Evolutionary conservation across 257 asterid species (phyloP).

Genomic region (Solanum etuberosum): DNA sequence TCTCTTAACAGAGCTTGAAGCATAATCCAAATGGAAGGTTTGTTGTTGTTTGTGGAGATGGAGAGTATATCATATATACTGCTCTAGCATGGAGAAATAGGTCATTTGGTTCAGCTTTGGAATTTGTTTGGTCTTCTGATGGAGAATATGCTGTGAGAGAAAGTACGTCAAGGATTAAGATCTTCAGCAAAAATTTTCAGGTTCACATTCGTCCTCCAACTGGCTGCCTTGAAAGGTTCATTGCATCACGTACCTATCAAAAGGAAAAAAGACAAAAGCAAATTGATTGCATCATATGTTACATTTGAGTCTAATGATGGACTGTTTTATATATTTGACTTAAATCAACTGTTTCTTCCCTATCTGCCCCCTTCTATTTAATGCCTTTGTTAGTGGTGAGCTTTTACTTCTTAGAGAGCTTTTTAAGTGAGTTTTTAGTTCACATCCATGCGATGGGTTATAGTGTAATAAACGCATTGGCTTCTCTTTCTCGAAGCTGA

Average conservation of each 20-base stretch:
- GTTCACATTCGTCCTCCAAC: slow-evolving; percentile 21
- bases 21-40: slow-evolving; percentile 99
- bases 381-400: not conserved
- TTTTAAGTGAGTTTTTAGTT: not conserved
- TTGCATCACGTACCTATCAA: not conserved
- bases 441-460: not conserved
- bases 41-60: slow-evolving; percentile 98
- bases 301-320: not conserved
- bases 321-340: not conserved
- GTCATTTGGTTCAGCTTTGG: slow-evolving; percentile 94
- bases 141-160: slow-evolving; percentile 98
- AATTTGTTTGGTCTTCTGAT: slow-evolving; percentile 93
- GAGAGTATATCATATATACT: slow-evolving; percentile 89
- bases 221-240: not conserved
- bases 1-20: slow-evolving; percentile 61
- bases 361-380: not conserved
- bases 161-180: slow-evolving; percentile 88
- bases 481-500: not conserved
- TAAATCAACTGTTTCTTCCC: not conserved
- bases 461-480: not conserved
- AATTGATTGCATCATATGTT: not conserved
- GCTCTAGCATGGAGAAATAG: slow-evolving; percentile 99
- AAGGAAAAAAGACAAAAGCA: not conserved
- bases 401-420: not conserved
- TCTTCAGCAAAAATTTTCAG: slow-evolving; percentile 71